phyloP scores from a whole-genome alignment of 2,329 filamentous ascomycete genomes.

The Esteya vermicola region DNA sequence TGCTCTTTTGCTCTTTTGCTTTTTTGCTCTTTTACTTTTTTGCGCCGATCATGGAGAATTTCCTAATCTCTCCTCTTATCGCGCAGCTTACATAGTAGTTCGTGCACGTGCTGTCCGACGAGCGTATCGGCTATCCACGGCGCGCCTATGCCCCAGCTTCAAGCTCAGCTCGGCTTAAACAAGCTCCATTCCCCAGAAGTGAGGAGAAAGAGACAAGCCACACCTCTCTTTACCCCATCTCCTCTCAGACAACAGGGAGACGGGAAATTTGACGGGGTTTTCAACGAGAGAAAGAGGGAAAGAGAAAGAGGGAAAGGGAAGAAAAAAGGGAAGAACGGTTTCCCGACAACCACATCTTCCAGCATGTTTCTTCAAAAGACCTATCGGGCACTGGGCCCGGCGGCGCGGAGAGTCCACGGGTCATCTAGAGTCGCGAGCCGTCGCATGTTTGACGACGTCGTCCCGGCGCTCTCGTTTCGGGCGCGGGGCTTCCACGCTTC shows the following conservation, averaged over 20 bases:
- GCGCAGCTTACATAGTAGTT: neutral
- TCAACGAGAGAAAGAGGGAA: too few relatives aligned
- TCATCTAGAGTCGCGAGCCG: too few relatives aligned
- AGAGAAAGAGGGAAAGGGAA: neutral
- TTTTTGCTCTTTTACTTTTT: too few relatives aligned
- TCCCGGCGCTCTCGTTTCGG: neutral
- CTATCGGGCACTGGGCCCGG: conserved; percentile 31
- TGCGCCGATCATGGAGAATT: too few relatives aligned
- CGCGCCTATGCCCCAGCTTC: neutral
- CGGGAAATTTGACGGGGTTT: too few relatives aligned
- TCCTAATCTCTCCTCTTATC: neutral
- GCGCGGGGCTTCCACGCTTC: conserved; percentile 35
- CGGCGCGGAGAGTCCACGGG: conserved; percentile 6
- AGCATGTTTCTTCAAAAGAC: conserved; percentile 41
- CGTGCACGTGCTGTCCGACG: neutral
- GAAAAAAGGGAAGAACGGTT: neutral
- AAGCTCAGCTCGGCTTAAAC: conserved; percentile 4
- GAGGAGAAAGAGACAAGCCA: too few relatives aligned
- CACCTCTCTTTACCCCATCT: neutral
- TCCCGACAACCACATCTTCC: neutral
- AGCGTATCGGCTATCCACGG: conserved; percentile 12
- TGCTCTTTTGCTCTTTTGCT: too few relatives aligned
- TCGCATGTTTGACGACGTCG: neutral
- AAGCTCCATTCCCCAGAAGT: neutral
- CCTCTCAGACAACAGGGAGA: too few relatives aligned